Percentiles rank a stretch among this genome's conserved stretches.
Conservation (phyloP, 768 basidiomycete species). For the Lactarius vividus region DNA sequence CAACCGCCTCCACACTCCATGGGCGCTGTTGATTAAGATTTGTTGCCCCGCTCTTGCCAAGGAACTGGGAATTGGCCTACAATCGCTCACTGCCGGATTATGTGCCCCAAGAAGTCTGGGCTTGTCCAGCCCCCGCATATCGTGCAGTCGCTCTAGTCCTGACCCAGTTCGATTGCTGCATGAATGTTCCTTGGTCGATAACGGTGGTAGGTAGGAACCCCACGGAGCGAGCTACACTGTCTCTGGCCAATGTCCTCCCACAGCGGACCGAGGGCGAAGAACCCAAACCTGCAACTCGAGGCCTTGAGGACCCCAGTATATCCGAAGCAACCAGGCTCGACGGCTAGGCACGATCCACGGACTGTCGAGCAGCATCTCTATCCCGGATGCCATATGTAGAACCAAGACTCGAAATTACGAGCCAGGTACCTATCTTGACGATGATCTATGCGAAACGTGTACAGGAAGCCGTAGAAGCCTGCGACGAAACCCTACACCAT, state of each 20-base stretch:
- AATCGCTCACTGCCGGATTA: background rate
- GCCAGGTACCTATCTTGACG: conserved; percentile 20
- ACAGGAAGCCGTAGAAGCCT: conserved; percentile 20
- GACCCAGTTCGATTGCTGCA: background rate
- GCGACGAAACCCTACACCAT: background rate
- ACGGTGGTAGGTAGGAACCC: background rate
- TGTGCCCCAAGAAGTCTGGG: conserved; percentile 1
- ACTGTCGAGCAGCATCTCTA: conserved; percentile 1
- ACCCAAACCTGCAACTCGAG: background rate
- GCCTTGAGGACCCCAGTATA: background rate
- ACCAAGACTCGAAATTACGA: conserved; percentile 5
- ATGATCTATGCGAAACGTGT: conserved; percentile 20
- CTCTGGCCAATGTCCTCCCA: conserved; percentile 14
- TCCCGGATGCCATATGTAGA: conserved; percentile 17
- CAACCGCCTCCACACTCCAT: background rate
- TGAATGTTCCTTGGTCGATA: background rate
- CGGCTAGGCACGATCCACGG: background rate
- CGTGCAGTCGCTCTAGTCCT: conserved; percentile 5
- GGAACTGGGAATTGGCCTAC: background rate
- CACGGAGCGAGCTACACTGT: background rate
- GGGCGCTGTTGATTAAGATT: background rate
- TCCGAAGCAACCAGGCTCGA: background rate
- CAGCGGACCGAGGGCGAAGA: conserved; percentile 7
- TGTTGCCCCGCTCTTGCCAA: background rate
- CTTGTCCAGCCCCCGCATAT: background rate